These are phyloP conservation scores for Globisporangium heterothallicum DNA, from an alignment of 352 stramenopile species.

Conservation along the genomic window DNA sequence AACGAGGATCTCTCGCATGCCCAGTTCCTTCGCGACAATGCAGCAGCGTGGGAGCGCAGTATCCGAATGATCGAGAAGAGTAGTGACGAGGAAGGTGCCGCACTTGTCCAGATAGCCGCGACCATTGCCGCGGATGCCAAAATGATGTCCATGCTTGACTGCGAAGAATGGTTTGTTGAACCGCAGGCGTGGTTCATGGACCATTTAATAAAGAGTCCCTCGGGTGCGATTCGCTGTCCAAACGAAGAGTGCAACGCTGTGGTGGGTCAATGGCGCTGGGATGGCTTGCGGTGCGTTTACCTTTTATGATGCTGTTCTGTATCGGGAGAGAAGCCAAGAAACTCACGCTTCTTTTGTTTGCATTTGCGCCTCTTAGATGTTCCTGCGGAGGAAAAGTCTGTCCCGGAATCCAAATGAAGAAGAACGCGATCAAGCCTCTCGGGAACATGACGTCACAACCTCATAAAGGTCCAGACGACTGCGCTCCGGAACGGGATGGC, in stretches of 20 bases:
- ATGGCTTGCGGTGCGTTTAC: conserved; percentile 36
- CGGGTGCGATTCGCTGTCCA: conserved; percentile 37
- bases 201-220: conserved; percentile 10
- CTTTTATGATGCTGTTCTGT: no score
- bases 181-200: conserved; percentile 41
- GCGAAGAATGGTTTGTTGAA: conserved; percentile 45
- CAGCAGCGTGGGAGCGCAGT: conserved; percentile 27
- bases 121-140: conserved; percentile 32
- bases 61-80: conserved; percentile 22
- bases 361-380: conserved; percentile 17
- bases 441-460: conserved; percentile 31
- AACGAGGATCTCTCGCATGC: not conserved
- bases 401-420: conserved; percentile 50
- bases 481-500: not conserved
- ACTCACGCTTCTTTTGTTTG: conserved; percentile 3
- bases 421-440: conserved; percentile 37
- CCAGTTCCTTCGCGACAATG: conserved; percentile 18
- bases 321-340: no score
- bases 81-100: conserved; percentile 13
- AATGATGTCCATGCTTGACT: conserved; percentile 19
- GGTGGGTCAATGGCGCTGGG: conserved; percentile 54
- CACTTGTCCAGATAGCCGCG: conserved; percentile 17
- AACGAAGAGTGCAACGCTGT: conserved; percentile 27
- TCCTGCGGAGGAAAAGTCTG: conserved; percentile 31
- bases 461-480: conserved; percentile 5